These are phyloP conservation scores for Xerocomellus dryophilus DNA, from an alignment of 768 basidiomycete species.

Conservation along the genomic window DNA sequence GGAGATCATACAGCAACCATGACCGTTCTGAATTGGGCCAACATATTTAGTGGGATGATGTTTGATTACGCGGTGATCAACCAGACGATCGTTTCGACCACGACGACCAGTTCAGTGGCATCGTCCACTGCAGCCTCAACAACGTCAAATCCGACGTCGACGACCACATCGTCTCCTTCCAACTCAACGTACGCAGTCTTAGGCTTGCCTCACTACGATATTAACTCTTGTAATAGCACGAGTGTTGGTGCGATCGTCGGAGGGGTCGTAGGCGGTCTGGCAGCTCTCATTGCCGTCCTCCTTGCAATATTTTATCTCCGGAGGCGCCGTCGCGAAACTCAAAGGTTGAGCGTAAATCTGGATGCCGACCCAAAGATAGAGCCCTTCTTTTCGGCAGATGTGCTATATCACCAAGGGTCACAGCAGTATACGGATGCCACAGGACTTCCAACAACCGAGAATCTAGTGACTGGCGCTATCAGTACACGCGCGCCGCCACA, in stretches of 20 bases:
- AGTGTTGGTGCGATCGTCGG: slow-evolving; percentile 11
- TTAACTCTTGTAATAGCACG: background rate
- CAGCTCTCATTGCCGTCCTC: slow-evolving; percentile 3
- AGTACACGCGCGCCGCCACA: background rate
- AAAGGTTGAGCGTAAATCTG: background rate
- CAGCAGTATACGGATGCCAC: background rate
- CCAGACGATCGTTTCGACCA: slow-evolving; percentile 7
- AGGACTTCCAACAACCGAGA: background rate
- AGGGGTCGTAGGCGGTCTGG: slow-evolving; percentile 12
- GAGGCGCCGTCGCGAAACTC: background rate
- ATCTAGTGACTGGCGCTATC: background rate
- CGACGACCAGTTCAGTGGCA: background rate
- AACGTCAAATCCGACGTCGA: background rate
- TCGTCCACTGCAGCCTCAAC: slow-evolving; percentile 1
- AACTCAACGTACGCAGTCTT: background rate
- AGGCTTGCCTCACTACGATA: no score
- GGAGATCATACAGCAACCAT: slow-evolving; percentile 16
- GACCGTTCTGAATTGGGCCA: slow-evolving; percentile 12
- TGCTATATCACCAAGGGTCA: background rate
- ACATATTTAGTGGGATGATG: slow-evolving; percentile 15
- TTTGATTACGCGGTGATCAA: slow-evolving; percentile 20
- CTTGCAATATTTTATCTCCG: slow-evolving; percentile 3
- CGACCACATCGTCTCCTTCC: background rate
- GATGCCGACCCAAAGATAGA: slow-evolving; percentile 1
- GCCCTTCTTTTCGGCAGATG: slow-evolving; percentile 1